Evolutionary conservation across 1,284 basidiomycete species (phyloP).

Genomic region (Prillingera fragicola): DNA sequence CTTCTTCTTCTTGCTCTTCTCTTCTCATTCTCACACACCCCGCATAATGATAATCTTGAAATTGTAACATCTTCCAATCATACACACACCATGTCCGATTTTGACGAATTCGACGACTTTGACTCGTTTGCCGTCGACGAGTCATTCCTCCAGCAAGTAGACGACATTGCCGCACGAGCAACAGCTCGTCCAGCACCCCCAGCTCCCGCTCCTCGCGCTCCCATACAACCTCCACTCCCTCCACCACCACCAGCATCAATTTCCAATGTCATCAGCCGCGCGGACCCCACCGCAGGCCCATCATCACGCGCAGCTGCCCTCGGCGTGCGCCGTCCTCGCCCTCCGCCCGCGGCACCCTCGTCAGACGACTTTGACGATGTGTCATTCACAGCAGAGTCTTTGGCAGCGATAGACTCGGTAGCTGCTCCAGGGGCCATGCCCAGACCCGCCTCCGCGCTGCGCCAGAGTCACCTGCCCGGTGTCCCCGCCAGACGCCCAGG

Average conservation of each 20-base stretch:
- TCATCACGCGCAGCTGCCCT: constrained; percentile 8
- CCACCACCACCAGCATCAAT: neutral
- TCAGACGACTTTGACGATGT: constrained; percentile 25
- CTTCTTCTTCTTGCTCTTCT: neutral
- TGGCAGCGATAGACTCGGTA: constrained; percentile 20
- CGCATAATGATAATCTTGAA: neutral
- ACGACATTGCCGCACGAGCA: constrained; percentile 31
- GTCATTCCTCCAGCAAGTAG: constrained; percentile 37
- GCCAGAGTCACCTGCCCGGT: neutral
- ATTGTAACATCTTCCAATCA: constrained; percentile 4
- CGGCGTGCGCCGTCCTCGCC: constrained; percentile 6
- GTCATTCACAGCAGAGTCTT: constrained; percentile 14
- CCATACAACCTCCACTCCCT: neutral
- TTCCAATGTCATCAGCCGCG: neutral
- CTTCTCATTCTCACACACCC: neutral
- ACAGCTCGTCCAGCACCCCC: no score
- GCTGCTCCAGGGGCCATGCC: no score
- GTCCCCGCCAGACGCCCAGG: neutral
- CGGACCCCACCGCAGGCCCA: constrained; percentile 1
- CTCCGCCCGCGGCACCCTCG: constrained; percentile 3
- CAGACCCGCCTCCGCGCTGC: neutral
- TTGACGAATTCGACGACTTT: constrained; percentile 32
- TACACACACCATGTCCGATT: no score
- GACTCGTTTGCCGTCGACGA: constrained; percentile 39
- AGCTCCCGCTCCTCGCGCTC: no score